These are phyloP conservation scores for Exserohilum rostratum DNA, from an alignment of 2,329 filamentous ascomycete species.

Conservation along the genomic window DNA sequence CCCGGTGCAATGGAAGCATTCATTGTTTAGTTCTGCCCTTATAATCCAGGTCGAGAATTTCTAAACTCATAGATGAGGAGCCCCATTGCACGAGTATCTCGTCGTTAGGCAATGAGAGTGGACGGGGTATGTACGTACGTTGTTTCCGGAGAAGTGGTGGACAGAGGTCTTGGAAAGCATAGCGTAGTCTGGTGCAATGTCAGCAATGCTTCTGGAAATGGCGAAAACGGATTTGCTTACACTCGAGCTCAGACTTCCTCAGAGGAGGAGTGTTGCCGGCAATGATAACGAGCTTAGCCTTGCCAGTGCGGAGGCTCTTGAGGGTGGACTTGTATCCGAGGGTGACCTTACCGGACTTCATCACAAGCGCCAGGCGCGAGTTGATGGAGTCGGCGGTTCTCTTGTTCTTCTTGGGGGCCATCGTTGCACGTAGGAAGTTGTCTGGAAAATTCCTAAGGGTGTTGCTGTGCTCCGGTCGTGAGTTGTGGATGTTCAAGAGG, in stretches of 20 bases:
- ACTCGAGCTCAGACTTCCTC: conserved; percentile 97
- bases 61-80: not conserved
- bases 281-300: conserved; percentile 98
- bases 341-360: conserved; percentile 79
- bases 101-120: conserved; percentile 49
- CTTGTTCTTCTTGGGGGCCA: conserved; percentile 78
- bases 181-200: conserved; percentile 13
- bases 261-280: conserved; percentile 95
- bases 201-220: not conserved
- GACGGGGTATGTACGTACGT: conserved; percentile 72
- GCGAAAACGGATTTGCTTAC: conserved; percentile 58
- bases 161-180: conserved; percentile 55
- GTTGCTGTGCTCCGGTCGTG: conserved; percentile 46
- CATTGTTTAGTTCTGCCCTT: not conserved
- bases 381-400: conserved; percentile 84
- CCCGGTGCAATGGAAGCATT: conserved; percentile 11
- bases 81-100: conserved; percentile 26
- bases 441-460: conserved; percentile 34
- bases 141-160: conserved; percentile 98
- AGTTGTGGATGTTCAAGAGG: conserved; percentile 7
- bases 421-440: conserved; percentile 55
- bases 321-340: conserved; percentile 89
- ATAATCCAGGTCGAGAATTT: conserved; percentile 7
- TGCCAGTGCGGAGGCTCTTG: conserved; percentile 88
- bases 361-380: conserved; percentile 69